These are phyloP conservation scores for Fusarium virguliforme DNA, from an alignment of 2,329 filamentous ascomycete genomes.

Conservation along the genomic window DNA sequence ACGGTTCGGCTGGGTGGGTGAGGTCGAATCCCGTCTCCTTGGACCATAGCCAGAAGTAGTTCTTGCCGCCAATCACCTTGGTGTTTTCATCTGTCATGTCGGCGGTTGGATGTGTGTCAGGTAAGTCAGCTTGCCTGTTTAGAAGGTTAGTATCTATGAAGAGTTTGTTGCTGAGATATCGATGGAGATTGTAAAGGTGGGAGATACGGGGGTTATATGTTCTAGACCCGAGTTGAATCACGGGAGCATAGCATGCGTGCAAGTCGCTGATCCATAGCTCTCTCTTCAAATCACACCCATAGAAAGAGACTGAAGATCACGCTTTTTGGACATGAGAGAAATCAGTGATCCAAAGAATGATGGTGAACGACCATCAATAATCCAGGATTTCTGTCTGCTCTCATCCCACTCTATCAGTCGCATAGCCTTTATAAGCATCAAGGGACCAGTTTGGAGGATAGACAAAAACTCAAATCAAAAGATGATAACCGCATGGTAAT, in stretches of 20 bases:
- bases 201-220: background rate
- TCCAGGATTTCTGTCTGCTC: no score
- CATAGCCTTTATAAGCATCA: no score
- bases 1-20: background rate
- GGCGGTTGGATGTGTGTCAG: background rate
- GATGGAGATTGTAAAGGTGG: background rate
- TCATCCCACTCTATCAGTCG: no score
- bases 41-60: slow-evolving; percentile 8
- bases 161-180: background rate
- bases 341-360: no score
- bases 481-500: no score
- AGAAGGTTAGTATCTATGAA: background rate
- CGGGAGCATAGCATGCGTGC: background rate
- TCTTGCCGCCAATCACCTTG: background rate
- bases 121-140: background rate
- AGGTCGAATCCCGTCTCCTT: background rate
- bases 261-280: background rate
- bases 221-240: background rate
- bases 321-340: background rate
- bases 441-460: no score
- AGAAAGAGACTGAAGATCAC: background rate
- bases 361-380: no score
- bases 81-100: background rate
- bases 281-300: background rate
- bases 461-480: no score